phyloP scores from a whole-genome alignment of 495 filamentous ascomycete species.

The Penicillium coffeae region DNA sequence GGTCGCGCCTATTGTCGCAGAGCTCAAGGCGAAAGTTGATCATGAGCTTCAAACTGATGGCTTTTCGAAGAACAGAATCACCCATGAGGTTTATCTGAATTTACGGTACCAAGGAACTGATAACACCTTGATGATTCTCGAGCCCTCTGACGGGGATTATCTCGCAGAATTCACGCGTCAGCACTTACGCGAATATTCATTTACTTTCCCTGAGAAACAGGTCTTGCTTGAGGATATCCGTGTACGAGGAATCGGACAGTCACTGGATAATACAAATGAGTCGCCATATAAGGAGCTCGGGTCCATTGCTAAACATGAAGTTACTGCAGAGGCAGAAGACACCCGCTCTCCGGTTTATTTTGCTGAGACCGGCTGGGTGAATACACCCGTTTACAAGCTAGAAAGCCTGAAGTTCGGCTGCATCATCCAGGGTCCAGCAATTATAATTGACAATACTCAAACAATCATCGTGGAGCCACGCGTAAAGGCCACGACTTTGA shows the following conservation, averaged over 20 bases:
- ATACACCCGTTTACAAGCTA: background rate
- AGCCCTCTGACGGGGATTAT: conserved; percentile 10
- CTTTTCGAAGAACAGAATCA: conserved; percentile 57
- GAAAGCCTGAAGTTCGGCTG: background rate
- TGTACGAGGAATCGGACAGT: conserved; percentile 66
- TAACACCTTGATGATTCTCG: conserved; percentile 80
- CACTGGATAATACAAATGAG: background rate
- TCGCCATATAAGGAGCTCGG: conserved; percentile 6
- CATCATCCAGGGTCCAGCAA: background rate
- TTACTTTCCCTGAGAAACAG: conserved; percentile 74
- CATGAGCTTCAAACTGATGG: conserved; percentile 45
- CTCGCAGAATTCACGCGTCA: conserved; percentile 59
- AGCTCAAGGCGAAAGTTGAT: conserved; percentile 9
- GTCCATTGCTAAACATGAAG: background rate
- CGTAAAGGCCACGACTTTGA: background rate
- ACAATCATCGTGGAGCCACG: background rate
- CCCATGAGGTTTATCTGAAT: conserved; percentile 86
- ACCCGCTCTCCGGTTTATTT: background rate
- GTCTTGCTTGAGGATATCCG: conserved; percentile 86
- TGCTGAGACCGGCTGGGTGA: background rate
- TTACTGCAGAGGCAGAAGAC: background rate
- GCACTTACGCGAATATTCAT: conserved; percentile 84
- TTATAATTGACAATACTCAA: background rate
- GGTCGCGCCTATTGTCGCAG: too few relatives aligned
- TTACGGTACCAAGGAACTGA: conserved; percentile 87